These are phyloP conservation scores for Vigna reflexopilosa DNA, from an alignment of 306 rosid genomes.

Conservation along the genomic window DNA sequence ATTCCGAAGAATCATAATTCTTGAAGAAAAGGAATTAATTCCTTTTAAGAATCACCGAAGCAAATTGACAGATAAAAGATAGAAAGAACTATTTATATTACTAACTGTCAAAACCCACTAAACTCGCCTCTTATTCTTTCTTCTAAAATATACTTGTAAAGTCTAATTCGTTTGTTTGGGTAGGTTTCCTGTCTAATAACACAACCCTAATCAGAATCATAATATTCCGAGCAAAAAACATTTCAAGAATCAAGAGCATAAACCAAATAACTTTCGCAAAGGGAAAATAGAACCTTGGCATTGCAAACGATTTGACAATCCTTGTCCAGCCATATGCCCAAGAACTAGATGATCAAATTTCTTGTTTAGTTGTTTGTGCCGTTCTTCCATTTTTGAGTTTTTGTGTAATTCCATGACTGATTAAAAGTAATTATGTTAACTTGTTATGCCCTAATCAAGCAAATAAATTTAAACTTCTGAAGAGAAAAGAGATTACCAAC, in stretches of 20 bases:
- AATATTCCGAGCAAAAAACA: conserved; percentile 30
- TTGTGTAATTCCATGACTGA: conserved; percentile 71
- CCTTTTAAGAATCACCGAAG: too few relatives aligned
- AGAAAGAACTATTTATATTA: too few relatives aligned
- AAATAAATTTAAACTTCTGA: conserved; percentile 9
- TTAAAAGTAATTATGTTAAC: conserved; percentile 33
- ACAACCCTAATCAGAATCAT: not conserved
- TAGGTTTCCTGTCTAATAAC: too few relatives aligned
- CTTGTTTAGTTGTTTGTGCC: conserved; percentile 55
- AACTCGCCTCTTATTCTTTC: too few relatives aligned
- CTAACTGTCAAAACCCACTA: too few relatives aligned
- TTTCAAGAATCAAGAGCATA: not conserved
- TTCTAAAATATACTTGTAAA: too few relatives aligned
- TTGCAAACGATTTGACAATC: conserved; percentile 82
- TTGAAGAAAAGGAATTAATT: too few relatives aligned
- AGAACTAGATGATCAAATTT: conserved; percentile 82
- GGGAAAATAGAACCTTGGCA: conserved; percentile 68
- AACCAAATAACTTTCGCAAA: conserved; percentile 27
- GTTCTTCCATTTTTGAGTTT: conserved; percentile 51
- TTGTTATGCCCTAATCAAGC: conserved; percentile 18
- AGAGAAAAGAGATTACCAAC: conserved; percentile 43
- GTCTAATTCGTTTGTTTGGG: too few relatives aligned
- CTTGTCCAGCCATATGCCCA: conserved; percentile 95
- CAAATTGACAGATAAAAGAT: too few relatives aligned
- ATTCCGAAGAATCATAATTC: too few relatives aligned